Evolutionary conservation across 805 yeast species (phyloP).

Genomic region (Debaryomyces tyrocola): DNA sequence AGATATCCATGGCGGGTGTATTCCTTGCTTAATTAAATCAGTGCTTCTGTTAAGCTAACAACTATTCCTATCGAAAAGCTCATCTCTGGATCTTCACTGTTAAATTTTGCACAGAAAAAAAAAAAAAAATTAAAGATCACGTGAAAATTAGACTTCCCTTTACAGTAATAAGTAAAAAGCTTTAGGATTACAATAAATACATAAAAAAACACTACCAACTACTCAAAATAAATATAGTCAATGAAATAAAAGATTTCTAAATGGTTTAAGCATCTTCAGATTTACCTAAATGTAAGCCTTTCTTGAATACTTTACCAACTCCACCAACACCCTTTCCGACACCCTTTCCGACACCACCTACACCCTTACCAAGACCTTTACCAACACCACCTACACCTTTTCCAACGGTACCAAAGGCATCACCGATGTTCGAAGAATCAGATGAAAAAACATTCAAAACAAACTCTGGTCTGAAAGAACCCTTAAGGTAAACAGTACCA

Average conservation of each 20-base stretch:
- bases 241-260: background rate
- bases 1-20: constrained; percentile 73
- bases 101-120: constrained; percentile 4
- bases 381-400: constrained; percentile 43
- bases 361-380: constrained; percentile 43
- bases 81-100: constrained; percentile 1
- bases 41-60: background rate
- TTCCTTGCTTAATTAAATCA: background rate
- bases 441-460: constrained; percentile 46
- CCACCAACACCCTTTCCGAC: constrained; percentile 37
- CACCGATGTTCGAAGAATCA: constrained; percentile 38
- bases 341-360: constrained; percentile 37
- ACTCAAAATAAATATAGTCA: background rate
- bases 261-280: background rate
- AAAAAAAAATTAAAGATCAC: constrained; percentile 7
- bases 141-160: constrained; percentile 4
- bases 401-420: constrained; percentile 45
- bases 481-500: constrained; percentile 62
- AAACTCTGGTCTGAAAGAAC: constrained; percentile 71
- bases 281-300: constrained; percentile 37
- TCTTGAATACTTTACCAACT: constrained; percentile 33
- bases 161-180: background rate
- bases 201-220: background rate
- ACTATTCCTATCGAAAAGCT: constrained; percentile 2
- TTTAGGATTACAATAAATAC: constrained; percentile 1